phyloP scores from a whole-genome alignment of 768 basidiomycete species.

The Boletus fagicola region DNA sequence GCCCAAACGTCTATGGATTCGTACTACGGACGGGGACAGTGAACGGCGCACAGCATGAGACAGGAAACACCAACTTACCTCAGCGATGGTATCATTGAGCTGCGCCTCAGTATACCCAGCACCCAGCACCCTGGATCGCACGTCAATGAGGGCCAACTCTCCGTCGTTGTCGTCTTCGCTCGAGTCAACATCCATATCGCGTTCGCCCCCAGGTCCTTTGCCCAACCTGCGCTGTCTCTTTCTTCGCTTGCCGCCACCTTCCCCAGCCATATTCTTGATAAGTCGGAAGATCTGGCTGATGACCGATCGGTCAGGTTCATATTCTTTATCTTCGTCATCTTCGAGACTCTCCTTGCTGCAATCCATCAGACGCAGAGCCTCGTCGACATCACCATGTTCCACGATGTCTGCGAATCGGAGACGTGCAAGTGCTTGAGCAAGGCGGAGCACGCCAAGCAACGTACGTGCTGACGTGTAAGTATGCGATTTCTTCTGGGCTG shows the following conservation, averaged over 20 bases:
- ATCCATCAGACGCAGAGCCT: slow-evolving; percentile 95
- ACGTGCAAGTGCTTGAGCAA: slow-evolving; percentile 92
- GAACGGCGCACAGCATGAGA: background rate
- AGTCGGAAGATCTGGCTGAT: slow-evolving; percentile 86
- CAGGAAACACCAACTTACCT: slow-evolving; percentile 48
- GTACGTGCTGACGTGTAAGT: slow-evolving; percentile 96
- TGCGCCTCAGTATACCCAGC: slow-evolving; percentile 91
- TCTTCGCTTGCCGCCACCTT: slow-evolving; percentile 38
- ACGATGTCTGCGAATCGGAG: slow-evolving; percentile 82
- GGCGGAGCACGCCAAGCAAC: slow-evolving; percentile 88
- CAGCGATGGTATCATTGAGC: slow-evolving; percentile 78
- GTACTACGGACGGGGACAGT: slow-evolving; percentile 54
- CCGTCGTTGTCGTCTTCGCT: slow-evolving; percentile 66
- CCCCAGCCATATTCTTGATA: slow-evolving; percentile 79
- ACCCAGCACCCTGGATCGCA: slow-evolving; percentile 80
- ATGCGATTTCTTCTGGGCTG: slow-evolving; percentile 82
- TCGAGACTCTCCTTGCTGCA: slow-evolving; percentile 90
- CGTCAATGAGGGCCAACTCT: slow-evolving; percentile 82
- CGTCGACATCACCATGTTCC: slow-evolving; percentile 86
- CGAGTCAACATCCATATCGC: slow-evolving; percentile 68
- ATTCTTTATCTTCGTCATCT: slow-evolving; percentile 71
- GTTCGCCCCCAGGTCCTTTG: slow-evolving; percentile 66
- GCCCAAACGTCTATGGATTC: slow-evolving; percentile 80
- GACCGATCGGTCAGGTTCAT: slow-evolving; percentile 72
- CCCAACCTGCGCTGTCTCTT: slow-evolving; percentile 57